These are phyloP conservation scores for Cyclotella choctawhatcheeana DNA, from an alignment of 108 stramenopile species.

Conservation along the genomic window DNA sequence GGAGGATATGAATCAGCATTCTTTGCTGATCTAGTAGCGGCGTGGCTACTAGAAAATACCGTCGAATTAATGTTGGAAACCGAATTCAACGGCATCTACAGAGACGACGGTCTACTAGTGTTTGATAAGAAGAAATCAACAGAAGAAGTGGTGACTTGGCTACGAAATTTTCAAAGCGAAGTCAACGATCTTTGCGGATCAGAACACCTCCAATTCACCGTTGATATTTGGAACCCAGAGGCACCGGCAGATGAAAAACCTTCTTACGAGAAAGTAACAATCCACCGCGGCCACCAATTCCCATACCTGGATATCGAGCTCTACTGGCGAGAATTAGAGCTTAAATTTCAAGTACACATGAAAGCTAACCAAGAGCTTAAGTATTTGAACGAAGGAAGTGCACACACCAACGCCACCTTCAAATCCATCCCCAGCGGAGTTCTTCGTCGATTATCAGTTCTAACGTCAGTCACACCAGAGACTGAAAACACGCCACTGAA, in stretches of 20 bases:
- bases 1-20: slow-evolving; percentile 23
- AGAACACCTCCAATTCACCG: slow-evolving; percentile 19
- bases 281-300: neutral
- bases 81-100: slow-evolving; percentile 20
- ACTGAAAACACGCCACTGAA: slow-evolving; percentile 12
- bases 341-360: slow-evolving; percentile 25
- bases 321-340: slow-evolving; percentile 9
- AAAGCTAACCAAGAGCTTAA: slow-evolving; percentile 23
- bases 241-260: slow-evolving; percentile 14
- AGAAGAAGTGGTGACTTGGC: slow-evolving; percentile 8
- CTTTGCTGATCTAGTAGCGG: slow-evolving; percentile 24
- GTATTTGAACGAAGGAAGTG: slow-evolving; percentile 19
- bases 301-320: slow-evolving; percentile 5
- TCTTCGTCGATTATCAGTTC: neutral
- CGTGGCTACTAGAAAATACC: slow-evolving; percentile 23
- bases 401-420: slow-evolving; percentile 17
- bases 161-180: neutral
- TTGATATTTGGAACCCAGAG: slow-evolving; percentile 28
- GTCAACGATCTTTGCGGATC: neutral
- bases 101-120: slow-evolving; percentile 21
- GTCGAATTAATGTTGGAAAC: slow-evolving; percentile 3
- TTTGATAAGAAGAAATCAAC: neutral
- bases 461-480: slow-evolving; percentile 6
- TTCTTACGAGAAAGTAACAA: neutral
- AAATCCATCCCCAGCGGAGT: slow-evolving; percentile 20